Percentiles rank a stretch among this genome's conserved stretches.
phyloP scores from a whole-genome alignment of 2,329 filamentous ascomycete genomes.

The Calonectria fujianensis region DNA sequence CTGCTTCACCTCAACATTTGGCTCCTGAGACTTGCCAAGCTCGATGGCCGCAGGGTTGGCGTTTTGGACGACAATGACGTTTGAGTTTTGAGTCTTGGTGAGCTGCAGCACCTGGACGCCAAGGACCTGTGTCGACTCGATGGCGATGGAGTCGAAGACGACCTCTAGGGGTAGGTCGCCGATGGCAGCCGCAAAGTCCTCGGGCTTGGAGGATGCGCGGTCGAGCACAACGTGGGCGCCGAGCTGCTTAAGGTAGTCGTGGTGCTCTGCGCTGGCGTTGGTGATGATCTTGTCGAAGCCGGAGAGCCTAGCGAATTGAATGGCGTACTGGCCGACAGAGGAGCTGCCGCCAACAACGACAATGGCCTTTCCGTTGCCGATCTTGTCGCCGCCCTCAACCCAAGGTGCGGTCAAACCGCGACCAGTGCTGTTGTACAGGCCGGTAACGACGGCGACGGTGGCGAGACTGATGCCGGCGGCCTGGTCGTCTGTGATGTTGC shows the following conservation, averaged over 20 bases:
- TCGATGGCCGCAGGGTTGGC: not conserved
- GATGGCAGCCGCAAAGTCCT: not conserved
- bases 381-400: slow-evolving; percentile 3
- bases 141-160: slow-evolving; percentile 1
- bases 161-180: not conserved
- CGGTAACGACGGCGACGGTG: not conserved
- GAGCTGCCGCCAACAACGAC: slow-evolving; percentile 16
- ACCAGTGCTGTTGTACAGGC: slow-evolving; percentile 4
- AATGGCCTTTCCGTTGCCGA: slow-evolving; percentile 3
- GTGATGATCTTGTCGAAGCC: slow-evolving; percentile 18
- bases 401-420: not conserved
- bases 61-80: not conserved
- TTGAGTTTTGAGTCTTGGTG: slow-evolving; percentile 5
- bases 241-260: not conserved
- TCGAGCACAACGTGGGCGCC: slow-evolving; percentile 13
- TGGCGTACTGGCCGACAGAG: slow-evolving; percentile 18
- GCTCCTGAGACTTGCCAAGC: slow-evolving; percentile 13
- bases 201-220: slow-evolving; percentile 12
- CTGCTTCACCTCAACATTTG: slow-evolving; percentile 1
- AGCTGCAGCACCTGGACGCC: slow-evolving; percentile 9
- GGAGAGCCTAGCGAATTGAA: not conserved
- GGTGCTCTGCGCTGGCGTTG: slow-evolving; percentile 18
- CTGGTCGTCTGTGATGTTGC: slow-evolving; percentile 55
- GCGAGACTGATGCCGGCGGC: slow-evolving; percentile 43
- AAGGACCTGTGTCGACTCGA: slow-evolving; percentile 1